Conservation (phyloP, 208 protist species). For the Wallacemonas sp. region DNA sequence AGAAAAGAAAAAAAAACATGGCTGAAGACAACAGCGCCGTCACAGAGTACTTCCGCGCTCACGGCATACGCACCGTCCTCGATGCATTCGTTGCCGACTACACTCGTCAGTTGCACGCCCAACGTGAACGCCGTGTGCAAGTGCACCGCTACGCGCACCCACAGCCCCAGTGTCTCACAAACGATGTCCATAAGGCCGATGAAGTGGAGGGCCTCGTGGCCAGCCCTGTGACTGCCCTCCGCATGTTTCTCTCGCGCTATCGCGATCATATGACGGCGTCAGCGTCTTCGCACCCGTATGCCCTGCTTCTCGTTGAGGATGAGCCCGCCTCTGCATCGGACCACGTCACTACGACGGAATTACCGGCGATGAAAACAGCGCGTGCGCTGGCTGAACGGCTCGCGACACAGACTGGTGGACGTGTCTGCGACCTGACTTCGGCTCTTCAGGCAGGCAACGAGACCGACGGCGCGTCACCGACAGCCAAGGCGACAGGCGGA, state of each 20-base stretch:
- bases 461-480: background rate
- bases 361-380: background rate
- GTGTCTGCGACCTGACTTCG: background rate
- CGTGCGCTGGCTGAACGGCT: background rate
- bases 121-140: background rate
- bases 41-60: background rate
- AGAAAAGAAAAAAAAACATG: background rate
- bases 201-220: background rate
- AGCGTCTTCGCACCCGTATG: background rate
- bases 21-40: background rate
- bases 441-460: no score
- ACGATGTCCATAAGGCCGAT: background rate
- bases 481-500: background rate
- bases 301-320: background rate
- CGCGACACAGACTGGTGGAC: background rate
- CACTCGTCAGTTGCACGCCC: background rate
- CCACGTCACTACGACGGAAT: background rate
- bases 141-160: constrained; percentile 1
- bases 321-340: background rate
- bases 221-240: constrained; percentile 1
- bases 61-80: background rate
- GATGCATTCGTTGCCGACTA: background rate
- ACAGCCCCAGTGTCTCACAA: background rate
- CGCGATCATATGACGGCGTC: background rate
- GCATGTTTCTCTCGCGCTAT: background rate